Evolutionary conservation across 495 filamentous ascomycete species (phyloP).

Genomic region (Hypoxylon lienhwacheense): DNA sequence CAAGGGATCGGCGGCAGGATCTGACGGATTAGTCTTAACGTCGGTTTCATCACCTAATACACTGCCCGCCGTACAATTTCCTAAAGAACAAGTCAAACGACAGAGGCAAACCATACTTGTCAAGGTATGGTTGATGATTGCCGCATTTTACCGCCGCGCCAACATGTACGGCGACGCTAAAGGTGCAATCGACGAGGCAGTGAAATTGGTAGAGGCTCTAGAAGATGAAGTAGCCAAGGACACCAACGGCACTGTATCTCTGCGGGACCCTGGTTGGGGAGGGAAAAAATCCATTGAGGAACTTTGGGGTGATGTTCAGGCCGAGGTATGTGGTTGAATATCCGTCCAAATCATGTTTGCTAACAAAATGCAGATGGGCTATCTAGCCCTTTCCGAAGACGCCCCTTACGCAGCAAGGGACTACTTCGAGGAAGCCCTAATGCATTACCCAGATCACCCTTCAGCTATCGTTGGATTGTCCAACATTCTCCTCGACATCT

Average conservation of each 20-base stretch:
- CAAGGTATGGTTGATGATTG: conserved; percentile 87
- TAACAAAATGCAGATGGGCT: conserved; percentile 62
- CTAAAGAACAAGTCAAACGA: conserved; percentile 54
- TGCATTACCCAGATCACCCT: conserved; percentile 72
- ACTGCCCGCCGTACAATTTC: conserved; percentile 53
- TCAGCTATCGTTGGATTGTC: conserved; percentile 79
- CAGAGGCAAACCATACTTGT: conserved; percentile 65
- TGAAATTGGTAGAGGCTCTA: conserved; percentile 61
- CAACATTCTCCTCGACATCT: conserved; percentile 84
- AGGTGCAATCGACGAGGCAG: conserved; percentile 80
- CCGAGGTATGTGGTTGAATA: conserved; percentile 58
- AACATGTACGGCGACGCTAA: conserved; percentile 74
- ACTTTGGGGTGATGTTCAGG: conserved; percentile 76
- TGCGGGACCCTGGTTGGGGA: conserved; percentile 70
- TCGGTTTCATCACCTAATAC: conserved; percentile 36
- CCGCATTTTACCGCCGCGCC: conserved; percentile 82
- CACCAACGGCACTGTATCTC: conserved; percentile 46
- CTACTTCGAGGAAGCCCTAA: conserved; percentile 78
- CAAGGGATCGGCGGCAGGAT: conserved; percentile 27
- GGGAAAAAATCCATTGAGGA: conserved; percentile 73
- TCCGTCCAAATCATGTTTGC: conserved; percentile 15
- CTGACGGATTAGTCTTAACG: conserved; percentile 28
- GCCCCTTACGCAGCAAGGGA: conserved; percentile 67
- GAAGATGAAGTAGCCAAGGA: conserved; percentile 59
- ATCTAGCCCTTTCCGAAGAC: conserved; percentile 63